Evolutionary conservation across 805 yeast species (phyloP).

Genomic region (Candida pseudoglaebosa): DNA sequence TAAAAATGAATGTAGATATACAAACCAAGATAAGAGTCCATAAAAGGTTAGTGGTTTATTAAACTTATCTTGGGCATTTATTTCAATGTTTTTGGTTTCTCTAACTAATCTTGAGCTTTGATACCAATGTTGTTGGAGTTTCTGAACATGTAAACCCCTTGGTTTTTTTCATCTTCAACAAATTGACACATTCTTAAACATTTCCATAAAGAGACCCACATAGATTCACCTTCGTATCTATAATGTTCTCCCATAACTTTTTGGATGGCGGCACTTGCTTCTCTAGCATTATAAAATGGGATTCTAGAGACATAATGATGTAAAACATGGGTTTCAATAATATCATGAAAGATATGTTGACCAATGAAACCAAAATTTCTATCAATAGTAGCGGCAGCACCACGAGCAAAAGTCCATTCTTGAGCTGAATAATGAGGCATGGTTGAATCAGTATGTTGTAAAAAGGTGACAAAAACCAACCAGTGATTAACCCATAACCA

Average conservation of each 20-base stretch:
- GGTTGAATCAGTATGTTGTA: slow-evolving; percentile 58
- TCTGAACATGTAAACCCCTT: slow-evolving; percentile 65
- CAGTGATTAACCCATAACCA: slow-evolving; percentile 61
- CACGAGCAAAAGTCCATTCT: slow-evolving; percentile 63
- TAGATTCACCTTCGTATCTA: slow-evolving; percentile 47
- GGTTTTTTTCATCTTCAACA: slow-evolving; percentile 57
- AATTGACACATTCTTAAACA: slow-evolving; percentile 62
- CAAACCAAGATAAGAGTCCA: neutral
- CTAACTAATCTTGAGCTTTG: slow-evolving; percentile 15
- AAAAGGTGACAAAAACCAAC: slow-evolving; percentile 59
- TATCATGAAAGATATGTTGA: slow-evolving; percentile 53
- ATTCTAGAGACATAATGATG: slow-evolving; percentile 55
- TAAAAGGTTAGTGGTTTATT: too few relatives aligned
- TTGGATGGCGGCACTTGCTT: slow-evolving; percentile 48
- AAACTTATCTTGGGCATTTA: too few relatives aligned
- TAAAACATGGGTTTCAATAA: slow-evolving; percentile 55
- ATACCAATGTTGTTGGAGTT: slow-evolving; percentile 55
- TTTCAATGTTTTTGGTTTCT: too few relatives aligned
- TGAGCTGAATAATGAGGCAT: slow-evolving; percentile 55
- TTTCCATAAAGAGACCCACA: slow-evolving; percentile 58
- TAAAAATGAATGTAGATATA: neutral
- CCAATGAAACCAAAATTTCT: slow-evolving; percentile 60
- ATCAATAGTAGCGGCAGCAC: slow-evolving; percentile 65
- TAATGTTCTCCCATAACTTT: slow-evolving; percentile 53
- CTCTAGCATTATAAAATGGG: slow-evolving; percentile 54